phyloP scores from a whole-genome alignment of 2,329 filamentous ascomycete genomes.

The Pseudogymnoascus sp. region DNA sequence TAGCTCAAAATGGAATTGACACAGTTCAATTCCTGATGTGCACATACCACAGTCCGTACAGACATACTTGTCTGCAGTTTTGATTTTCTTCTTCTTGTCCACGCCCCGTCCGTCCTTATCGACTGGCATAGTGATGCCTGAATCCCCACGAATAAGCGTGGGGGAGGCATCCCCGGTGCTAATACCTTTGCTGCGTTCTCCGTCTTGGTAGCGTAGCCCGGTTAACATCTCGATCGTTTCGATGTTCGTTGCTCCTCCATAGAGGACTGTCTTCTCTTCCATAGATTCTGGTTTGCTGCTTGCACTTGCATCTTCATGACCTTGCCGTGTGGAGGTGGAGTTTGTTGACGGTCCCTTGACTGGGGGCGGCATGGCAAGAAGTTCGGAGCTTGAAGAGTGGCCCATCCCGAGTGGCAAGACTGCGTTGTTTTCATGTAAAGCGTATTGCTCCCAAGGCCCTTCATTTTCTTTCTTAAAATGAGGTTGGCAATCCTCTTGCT shows the following conservation, averaged over 20 bases:
- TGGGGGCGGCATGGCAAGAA: conserved; percentile 57
- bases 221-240: conserved; percentile 93
- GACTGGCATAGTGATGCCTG: conserved; percentile 73
- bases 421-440: conserved; percentile 34
- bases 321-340: conserved; percentile 67
- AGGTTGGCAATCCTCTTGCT: conserved; percentile 58
- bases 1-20: not conserved
- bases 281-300: conserved; percentile 66
- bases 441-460: conserved; percentile 45
- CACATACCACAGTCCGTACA: conserved; percentile 82
- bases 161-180: conserved; percentile 80
- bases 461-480: conserved; percentile 55
- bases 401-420: conserved; percentile 18
- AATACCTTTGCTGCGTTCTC: conserved; percentile 80
- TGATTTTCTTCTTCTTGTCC: conserved; percentile 81
- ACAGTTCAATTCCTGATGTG: conserved; percentile 15
- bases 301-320: conserved; percentile 65
- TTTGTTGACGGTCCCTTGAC: conserved; percentile 57
- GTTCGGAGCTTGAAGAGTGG: conserved; percentile 31
- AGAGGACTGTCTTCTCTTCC: conserved; percentile 76
- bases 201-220: conserved; percentile 77
- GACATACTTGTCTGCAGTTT: conserved; percentile 80
- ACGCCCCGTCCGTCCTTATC: conserved; percentile 67
- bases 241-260: conserved; percentile 67
- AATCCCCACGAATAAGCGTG: conserved; percentile 75